A percentile compares a stretch with the other conserved stretches of the same genome.
These are phyloP conservation scores for Umbelopsis sp. DNA, from an alignment of 371 early-diverging fungal genomes.

Conservation along the genomic window DNA sequence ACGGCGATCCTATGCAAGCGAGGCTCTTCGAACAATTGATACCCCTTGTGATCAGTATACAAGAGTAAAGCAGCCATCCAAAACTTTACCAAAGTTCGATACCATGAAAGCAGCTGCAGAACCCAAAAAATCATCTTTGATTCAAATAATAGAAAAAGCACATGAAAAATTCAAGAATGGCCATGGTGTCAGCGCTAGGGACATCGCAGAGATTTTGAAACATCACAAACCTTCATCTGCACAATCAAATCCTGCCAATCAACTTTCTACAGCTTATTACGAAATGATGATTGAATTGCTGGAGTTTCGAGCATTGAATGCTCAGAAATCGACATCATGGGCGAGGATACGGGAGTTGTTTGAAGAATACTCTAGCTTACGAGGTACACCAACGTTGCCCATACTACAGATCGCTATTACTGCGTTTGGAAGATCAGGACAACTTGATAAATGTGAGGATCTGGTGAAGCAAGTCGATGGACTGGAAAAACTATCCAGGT, in stretches of 20 bases:
- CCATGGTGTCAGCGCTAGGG: background rate
- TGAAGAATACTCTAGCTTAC: background rate
- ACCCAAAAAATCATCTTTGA: background rate
- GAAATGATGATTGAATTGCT: background rate
- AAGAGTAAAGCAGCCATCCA: background rate
- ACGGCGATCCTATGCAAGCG: slow-evolving; percentile 8
- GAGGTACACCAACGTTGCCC: background rate
- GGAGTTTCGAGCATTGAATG: background rate
- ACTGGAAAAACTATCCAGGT: background rate
- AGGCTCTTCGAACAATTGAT: slow-evolving; percentile 12
- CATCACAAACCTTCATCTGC: background rate
- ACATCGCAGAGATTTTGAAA: background rate
- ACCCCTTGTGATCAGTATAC: slow-evolving; percentile 11
- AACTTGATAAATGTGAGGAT: background rate
- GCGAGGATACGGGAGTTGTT: background rate
- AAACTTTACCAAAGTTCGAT: background rate
- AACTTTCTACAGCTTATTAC: background rate
- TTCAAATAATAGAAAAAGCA: background rate
- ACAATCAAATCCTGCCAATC: background rate
- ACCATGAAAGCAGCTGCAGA: background rate
- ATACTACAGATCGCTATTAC: background rate
- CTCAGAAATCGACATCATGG: slow-evolving; percentile 1
- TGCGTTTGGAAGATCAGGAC: slow-evolving; percentile 3
- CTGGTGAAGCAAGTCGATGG: background rate
- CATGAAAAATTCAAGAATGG: background rate